These are phyloP conservation scores for Senecio squalidus DNA, from an alignment of 140 eudicot species.

Conservation along the genomic window DNA sequence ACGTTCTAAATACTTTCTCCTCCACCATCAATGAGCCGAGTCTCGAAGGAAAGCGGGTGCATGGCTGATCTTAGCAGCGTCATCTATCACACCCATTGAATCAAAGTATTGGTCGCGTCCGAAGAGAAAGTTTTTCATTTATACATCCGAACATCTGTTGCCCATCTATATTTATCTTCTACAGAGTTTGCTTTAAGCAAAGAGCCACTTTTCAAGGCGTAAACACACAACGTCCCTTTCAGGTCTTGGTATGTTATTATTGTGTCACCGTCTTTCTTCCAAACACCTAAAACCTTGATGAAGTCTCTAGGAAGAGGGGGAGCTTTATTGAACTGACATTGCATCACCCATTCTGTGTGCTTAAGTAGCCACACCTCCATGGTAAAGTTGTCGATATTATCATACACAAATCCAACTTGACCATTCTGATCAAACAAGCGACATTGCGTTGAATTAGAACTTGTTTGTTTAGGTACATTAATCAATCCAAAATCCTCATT, in stretches of 20 bases:
- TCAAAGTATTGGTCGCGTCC: no score
- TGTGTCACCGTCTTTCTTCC: conserved; percentile 1
- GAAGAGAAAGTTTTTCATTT: no score
- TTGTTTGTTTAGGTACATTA: neutral
- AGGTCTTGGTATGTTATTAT: neutral
- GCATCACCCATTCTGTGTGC: conserved; percentile 2
- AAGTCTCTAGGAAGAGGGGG: neutral
- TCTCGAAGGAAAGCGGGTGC: no score
- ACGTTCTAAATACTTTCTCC: no score
- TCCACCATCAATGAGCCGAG: no score
- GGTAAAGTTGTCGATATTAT: neutral
- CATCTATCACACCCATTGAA: no score
- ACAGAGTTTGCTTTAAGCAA: neutral
- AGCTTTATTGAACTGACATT: neutral
- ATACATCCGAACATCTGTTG: neutral
- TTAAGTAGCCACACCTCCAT: conserved; percentile 10
- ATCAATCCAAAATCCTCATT: conserved; percentile 8
- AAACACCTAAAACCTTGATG: neutral
- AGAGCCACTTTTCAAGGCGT: neutral
- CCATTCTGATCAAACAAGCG: neutral
- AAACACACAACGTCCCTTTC: neutral
- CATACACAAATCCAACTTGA: conserved; percentile 3
- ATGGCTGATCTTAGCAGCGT: no score
- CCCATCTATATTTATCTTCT: neutral
- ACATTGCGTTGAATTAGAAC: no score